These are phyloP conservation scores for Globisporangium lucens DNA, from an alignment of 352 stramenopile species.

Conservation along the genomic window DNA sequence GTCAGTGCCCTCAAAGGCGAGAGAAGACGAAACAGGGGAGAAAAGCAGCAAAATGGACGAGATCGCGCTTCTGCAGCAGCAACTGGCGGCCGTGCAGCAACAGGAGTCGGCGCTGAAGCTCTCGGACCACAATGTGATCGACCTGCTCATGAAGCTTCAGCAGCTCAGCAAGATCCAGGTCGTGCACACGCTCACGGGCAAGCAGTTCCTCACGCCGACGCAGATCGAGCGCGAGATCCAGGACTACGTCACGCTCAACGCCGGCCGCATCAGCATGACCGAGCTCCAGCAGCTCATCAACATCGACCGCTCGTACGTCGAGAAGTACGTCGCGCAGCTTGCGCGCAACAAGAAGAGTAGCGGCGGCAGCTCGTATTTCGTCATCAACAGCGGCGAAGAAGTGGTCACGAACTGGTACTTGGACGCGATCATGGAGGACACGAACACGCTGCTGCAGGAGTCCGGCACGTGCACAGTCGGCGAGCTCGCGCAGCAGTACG, in stretches of 20 bases:
- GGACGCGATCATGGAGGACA: constrained; percentile 84
- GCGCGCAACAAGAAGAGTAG: constrained; percentile 25
- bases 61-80: constrained; percentile 75
- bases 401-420: constrained; percentile 80
- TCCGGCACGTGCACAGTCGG: constrained; percentile 62
- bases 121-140: constrained; percentile 81
- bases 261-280: constrained; percentile 58
- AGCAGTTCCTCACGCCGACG: constrained; percentile 72
- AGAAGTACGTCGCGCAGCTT: constrained; percentile 53
- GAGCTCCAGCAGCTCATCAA: constrained; percentile 70
- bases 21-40: background rate
- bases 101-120: constrained; percentile 76
- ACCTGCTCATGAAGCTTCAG: constrained; percentile 76
- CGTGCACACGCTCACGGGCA: constrained; percentile 76
- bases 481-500: constrained; percentile 76
- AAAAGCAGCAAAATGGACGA: constrained; percentile 55
- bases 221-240: constrained; percentile 74
- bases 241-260: constrained; percentile 67
- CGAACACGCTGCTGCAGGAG: constrained; percentile 72
- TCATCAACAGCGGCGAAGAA: constrained; percentile 77
- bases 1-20: no score
- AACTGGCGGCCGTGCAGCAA: constrained; percentile 78
- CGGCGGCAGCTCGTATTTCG: constrained; percentile 38
- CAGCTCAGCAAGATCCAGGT: constrained; percentile 71
- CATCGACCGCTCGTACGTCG: constrained; percentile 69